Evolutionary conservation across 148 eudicot genomes (phyloP), one percentile per base, ranked within the genome.

Genomic region (Arbutus unedo): DNA sequence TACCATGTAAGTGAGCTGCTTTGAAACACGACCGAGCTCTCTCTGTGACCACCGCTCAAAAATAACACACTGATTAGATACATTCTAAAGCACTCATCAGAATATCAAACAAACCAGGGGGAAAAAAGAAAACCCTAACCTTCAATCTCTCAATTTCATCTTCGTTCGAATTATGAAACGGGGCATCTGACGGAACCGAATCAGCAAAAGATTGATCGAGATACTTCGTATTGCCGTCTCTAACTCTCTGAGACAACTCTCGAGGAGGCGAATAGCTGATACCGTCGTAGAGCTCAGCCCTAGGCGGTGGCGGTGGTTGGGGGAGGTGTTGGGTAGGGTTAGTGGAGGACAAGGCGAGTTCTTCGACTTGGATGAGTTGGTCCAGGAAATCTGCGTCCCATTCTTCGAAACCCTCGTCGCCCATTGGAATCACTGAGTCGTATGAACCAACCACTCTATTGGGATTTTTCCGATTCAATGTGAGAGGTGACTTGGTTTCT

Each of bases 201-300:
- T 15, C 23, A 25, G 38, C 13, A 2, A 54, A 51, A 25, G 81
- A 57, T 31, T 13, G 84, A 82, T 74, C 85, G 84, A 84, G 54
- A 72, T 16, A 59, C 21, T 51, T 70, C 49, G 25, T 11, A 76
- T 76, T 38, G 47, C 72, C 44, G 23, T 78, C 84, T 21, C 67
- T 79, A 31, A 79, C 76, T 84, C 94, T 86, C 91, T 95, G 98
- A n/a, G 98, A 92, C 59, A 95, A 86, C 67, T 86, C 90, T 43
- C 93, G 90, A 54, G 98, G 98, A 18, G 98, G 98, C 57, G 98
- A 95, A 56, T 93, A 85, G 85, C 90, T 88, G 41, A 83, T 50
- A 18, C 76, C 45, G 25, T 8, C 77, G 55, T 15, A 60, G 21
- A 66, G 85, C 76, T 76, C 23, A 31, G 85, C 64, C 18, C 66